A percentile compares a stretch with the other conserved stretches of the same genome.
Conservation (phyloP, 2,329 filamentous ascomycete species). For the Calycina herbarum region DNA sequence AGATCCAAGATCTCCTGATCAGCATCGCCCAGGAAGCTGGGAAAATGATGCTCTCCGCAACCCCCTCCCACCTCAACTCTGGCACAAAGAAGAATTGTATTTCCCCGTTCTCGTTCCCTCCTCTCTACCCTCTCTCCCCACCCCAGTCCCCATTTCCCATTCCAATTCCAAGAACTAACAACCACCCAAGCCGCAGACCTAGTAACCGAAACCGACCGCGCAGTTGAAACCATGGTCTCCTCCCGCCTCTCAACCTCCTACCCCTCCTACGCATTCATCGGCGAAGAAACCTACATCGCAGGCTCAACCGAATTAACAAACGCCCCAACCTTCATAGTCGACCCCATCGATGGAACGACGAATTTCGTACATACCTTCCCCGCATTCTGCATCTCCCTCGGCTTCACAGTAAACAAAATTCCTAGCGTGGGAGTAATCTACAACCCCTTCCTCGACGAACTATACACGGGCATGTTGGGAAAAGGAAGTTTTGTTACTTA, state of each 20-base stretch:
- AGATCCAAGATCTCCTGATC: constrained; percentile 62
- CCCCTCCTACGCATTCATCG: constrained; percentile 64
- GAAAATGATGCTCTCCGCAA: constrained; percentile 61
- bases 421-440: constrained; percentile 75
- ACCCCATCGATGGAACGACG: constrained; percentile 80
- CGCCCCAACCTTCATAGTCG: constrained; percentile 75
- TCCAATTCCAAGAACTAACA: constrained; percentile 7
- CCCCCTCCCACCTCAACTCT: constrained; percentile 56
- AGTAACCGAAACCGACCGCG: constrained; percentile 67
- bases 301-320: constrained; percentile 60
- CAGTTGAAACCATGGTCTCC: constrained; percentile 63
- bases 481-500: constrained; percentile 59
- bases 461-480: constrained; percentile 70
- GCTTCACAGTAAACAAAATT: constrained; percentile 60
- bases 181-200: constrained; percentile 60
- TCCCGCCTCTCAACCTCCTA: constrained; percentile 52
- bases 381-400: constrained; percentile 74
- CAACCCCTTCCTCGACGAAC: constrained; percentile 70
- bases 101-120: constrained; percentile 10
- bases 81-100: constrained; percentile 65
- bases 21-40: constrained; percentile 63
- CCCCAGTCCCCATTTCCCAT: neutral
- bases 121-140: too few relatives aligned
- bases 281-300: constrained; percentile 74
- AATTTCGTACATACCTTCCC: constrained; percentile 81